A percentile compares a stretch with the other conserved stretches of the same genome.
These are phyloP conservation scores for Cubamyces lactineus DNA, from an alignment of 768 basidiomycete species.

Conservation along the genomic window DNA sequence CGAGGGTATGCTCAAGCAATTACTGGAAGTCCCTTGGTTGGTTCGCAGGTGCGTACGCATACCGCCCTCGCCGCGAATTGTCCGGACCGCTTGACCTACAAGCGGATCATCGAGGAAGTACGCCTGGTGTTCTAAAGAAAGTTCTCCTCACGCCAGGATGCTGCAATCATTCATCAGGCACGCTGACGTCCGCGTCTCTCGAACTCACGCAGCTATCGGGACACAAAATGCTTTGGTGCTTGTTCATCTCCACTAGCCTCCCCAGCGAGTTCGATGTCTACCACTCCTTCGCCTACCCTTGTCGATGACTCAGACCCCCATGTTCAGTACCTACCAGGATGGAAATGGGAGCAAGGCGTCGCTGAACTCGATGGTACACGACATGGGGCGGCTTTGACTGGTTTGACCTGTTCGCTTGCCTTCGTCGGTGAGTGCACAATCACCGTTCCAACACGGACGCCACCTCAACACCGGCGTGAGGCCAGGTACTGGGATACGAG, in stretches of 20 bases:
- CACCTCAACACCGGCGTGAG: background rate
- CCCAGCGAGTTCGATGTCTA: background rate
- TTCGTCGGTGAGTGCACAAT: slow-evolving; percentile 12
- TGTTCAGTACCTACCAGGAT: slow-evolving; percentile 17
- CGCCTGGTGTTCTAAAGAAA: too few species aligned
- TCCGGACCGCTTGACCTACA: too few species aligned
- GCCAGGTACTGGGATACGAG: slow-evolving; percentile 15
- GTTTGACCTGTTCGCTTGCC: background rate
- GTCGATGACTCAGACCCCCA: slow-evolving; percentile 11
- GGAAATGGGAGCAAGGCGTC: slow-evolving; percentile 21
- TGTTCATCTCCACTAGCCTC: background rate
- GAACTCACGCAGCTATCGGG: too few species aligned
- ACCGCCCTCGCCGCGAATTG: too few species aligned
- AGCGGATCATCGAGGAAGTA: too few species aligned
- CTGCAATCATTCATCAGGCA: background rate
- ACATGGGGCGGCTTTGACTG: slow-evolving; percentile 5
- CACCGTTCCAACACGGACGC: background rate
- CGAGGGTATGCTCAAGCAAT: too few species aligned
- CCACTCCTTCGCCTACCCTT: background rate
- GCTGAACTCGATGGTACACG: slow-evolving; percentile 11
- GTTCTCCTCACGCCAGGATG: too few species aligned
- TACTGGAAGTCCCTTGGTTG: too few species aligned
- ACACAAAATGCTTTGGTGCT: too few species aligned
- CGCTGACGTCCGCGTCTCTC: background rate
- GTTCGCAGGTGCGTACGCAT: too few species aligned